Percentiles rank a stretch among this genome's conserved stretches.
Conservation (phyloP, 257 asterid species). For the Primulina huaijiensis region DNA sequence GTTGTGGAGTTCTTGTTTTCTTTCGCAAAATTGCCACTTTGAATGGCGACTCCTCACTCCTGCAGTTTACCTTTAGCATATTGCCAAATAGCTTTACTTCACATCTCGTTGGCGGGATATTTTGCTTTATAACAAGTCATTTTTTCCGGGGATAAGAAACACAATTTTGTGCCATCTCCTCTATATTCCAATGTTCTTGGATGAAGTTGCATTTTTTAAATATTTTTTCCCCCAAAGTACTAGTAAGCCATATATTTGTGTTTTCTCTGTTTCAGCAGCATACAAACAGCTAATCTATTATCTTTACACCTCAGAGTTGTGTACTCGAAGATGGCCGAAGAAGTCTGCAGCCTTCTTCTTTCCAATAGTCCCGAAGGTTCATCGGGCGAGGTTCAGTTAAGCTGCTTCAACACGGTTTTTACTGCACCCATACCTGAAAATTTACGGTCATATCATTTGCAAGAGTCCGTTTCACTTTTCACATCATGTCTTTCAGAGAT, state of each 20-base stretch:
- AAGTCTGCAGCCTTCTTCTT: conserved; percentile 63
- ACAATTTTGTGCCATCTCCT: neutral
- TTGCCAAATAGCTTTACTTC: neutral
- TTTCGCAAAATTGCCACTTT: too few species aligned
- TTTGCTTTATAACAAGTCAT: neutral
- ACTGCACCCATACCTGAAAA: conserved; percentile 80
- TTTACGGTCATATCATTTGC: conserved; percentile 65
- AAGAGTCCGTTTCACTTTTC: conserved; percentile 71
- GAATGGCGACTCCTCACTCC: neutral
- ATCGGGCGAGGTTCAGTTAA: conserved; percentile 54
- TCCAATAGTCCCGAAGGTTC: conserved; percentile 49
- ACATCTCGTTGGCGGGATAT: too few species aligned
- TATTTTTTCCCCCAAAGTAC: too few species aligned
- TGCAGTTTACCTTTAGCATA: neutral
- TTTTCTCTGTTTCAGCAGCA: neutral
- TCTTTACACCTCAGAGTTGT: conserved; percentile 56
- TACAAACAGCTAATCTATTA: conserved; percentile 17
- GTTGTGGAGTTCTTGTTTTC: neutral
- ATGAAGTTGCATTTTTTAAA: neutral
- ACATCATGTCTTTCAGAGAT: conserved; percentile 56
- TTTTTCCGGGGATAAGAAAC: neutral
- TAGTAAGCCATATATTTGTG: neutral
- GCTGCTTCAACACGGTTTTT: conserved; percentile 62
- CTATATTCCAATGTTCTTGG: neutral
- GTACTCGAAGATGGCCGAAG: conserved; percentile 93